A percentile compares a stretch with the other conserved stretches of the same genome.
These are phyloP conservation scores for Chalara sp. DNA, from an alignment of 2,329 filamentous ascomycete species.

Conservation along the genomic window DNA sequence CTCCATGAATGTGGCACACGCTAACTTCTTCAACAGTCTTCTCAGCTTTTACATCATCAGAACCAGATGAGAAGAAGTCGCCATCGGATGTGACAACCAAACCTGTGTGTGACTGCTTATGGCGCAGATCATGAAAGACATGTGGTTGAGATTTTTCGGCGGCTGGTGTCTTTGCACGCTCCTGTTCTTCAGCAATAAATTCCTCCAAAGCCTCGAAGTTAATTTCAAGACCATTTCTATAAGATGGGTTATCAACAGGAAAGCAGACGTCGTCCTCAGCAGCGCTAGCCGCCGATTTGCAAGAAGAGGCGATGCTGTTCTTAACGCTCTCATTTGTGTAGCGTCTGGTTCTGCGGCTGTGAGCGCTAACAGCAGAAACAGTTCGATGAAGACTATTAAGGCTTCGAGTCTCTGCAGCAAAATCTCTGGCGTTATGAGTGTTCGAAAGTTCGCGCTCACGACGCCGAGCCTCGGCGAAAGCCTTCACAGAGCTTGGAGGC, in stretches of 20 bases:
- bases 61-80: conserved; percentile 49
- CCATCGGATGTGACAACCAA: conserved; percentile 41
- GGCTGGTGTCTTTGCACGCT: conserved; percentile 30
- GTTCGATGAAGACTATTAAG: conserved; percentile 57
- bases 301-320: conserved; percentile 53
- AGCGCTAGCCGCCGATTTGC: conserved; percentile 42
- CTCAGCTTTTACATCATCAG: conserved; percentile 33
- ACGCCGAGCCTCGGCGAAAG: conserved; percentile 85
- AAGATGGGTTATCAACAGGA: conserved; percentile 58
- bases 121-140: conserved; percentile 26
- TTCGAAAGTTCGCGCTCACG: conserved; percentile 69
- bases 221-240: conserved; percentile 73
- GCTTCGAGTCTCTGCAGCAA: conserved; percentile 53
- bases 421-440: conserved; percentile 66
- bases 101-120: conserved; percentile 9
- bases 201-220: conserved; percentile 93
- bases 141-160: conserved; percentile 23
- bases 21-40: conserved; percentile 32
- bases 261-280: conserved; percentile 88
- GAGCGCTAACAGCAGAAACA: conserved; percentile 60
- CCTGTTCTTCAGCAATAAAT: conserved; percentile 65
- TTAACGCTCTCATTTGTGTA: conserved; percentile 56
- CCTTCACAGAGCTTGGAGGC: conserved; percentile 94
- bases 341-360: conserved; percentile 47
- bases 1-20: conserved; percentile 19